phyloP scores from a whole-genome alignment of 140 eudicot species.

The Anethum foeniculum region DNA sequence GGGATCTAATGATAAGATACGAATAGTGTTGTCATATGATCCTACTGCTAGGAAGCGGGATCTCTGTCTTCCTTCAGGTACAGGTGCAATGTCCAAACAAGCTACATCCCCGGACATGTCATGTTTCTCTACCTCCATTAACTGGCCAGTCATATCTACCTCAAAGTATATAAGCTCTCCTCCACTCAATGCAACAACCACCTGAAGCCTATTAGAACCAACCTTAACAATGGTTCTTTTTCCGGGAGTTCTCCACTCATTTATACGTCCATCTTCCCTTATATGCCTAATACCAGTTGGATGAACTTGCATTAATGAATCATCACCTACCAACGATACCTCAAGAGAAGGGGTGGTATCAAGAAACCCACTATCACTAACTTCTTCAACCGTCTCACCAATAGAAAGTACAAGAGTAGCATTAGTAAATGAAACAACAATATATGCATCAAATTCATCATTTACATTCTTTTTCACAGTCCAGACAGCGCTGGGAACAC shows the following conservation, averaged over 20 bases:
- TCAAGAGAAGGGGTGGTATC: constrained; percentile 96
- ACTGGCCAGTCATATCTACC: constrained; percentile 87
- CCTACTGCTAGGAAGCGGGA: constrained; percentile 98
- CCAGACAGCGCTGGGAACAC: constrained; percentile 97
- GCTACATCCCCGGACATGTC: constrained; percentile 99
- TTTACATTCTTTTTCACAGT: constrained; percentile 86
- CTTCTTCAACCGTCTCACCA: constrained; percentile 99
- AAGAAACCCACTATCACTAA: constrained; percentile 91
- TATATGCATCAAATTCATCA: constrained; percentile 96
- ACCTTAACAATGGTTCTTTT: constrained; percentile 94
- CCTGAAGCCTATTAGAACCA: constrained; percentile 90
- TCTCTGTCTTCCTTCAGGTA: constrained; percentile 92
- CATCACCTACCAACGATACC: constrained; percentile 93
- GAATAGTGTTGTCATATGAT: constrained; percentile 79
- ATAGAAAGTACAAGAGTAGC: constrained; percentile 94
- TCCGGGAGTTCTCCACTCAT: constrained; percentile 99
- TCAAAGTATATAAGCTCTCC: constrained; percentile 96
- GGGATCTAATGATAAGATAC: constrained; percentile 86
- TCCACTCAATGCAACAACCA: constrained; percentile 88
- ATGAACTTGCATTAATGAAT: constrained; percentile 97
- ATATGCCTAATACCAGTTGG: constrained; percentile 95
- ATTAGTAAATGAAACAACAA: constrained; percentile 94
- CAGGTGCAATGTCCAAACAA: constrained; percentile 98
- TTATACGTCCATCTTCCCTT: constrained; percentile 87
- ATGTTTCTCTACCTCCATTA: constrained; percentile 90